phyloP scores from a whole-genome alignment of 2,329 filamentous ascomycete genomes.

The Fusarium pseudoanthophilum region DNA sequence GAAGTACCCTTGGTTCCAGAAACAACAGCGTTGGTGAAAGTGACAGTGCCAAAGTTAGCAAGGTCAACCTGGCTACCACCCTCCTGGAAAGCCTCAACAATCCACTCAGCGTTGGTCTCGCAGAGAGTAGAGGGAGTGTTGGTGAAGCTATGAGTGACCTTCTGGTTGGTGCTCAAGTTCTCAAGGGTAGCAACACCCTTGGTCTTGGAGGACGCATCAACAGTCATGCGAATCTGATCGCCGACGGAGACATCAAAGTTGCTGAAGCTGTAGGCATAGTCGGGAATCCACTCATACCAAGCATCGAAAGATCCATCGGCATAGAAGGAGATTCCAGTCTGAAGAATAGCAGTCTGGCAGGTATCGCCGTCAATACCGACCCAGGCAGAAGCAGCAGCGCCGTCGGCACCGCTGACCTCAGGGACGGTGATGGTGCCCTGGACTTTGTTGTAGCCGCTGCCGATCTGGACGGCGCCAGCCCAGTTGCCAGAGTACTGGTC shows the following conservation, averaged over 20 bases:
- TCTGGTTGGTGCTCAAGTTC: conserved; percentile 63
- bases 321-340: conserved; percentile 56
- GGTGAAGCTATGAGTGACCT: conserved; percentile 62
- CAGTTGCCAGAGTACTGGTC: conserved; percentile 14
- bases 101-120: conserved; percentile 71
- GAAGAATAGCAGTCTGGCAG: conserved; percentile 53
- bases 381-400: conserved; percentile 45
- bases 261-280: conserved; percentile 54
- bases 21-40: not conserved
- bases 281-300: conserved; percentile 61
- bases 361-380: conserved; percentile 61
- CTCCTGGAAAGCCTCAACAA: conserved; percentile 61
- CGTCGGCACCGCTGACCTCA: not conserved
- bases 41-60: conserved; percentile 44
- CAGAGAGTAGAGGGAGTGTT: conserved; percentile 57
- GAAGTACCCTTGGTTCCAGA: not conserved
- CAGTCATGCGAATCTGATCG: conserved; percentile 46
- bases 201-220: conserved; percentile 7
- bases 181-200: conserved; percentile 46
- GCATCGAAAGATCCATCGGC: conserved; percentile 52
- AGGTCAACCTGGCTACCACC: conserved; percentile 42
- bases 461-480: conserved; percentile 7
- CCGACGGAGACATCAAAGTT: conserved; percentile 47
- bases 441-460: conserved; percentile 7
- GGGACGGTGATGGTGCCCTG: conserved; percentile 17